Evolutionary conservation across 139 green algal genomes (phyloP), one percentile per base, ranked within the genome.

Genomic region (Coelastrella sp.): DNA sequence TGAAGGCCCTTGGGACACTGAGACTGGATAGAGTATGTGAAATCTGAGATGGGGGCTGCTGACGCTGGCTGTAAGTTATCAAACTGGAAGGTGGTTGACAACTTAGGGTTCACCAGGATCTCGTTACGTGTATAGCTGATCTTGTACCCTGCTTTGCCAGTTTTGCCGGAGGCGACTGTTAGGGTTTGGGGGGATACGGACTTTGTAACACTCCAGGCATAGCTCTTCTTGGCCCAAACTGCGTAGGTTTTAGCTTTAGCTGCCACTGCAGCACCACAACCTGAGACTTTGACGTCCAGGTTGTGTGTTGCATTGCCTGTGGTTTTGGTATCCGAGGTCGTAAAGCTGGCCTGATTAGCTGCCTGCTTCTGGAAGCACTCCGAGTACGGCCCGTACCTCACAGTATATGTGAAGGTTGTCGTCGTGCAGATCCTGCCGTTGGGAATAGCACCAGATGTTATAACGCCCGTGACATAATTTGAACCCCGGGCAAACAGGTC

Each of bases 331-430:
- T 91, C 88, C 14, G 68, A 13, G 7, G 80, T 64, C 3, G 32
- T 17, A 32, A 76, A 91, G 71, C 22, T 77, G 20, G 88, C 88
- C n/a, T 78, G 54, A 23, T 91, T 91, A 16, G 65, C 56, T 4
- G 66, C 68, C 57, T 83, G 64, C 57, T 73, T 60, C 2, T 57
- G 23, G 4, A 68, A 83, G 88, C 88, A 91, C 4, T 77, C 80
- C 17, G 68, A 22, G 71, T 77, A 91, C 22, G 88, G 80, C 14
- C 88, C 88, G 23, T 89, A 91, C 17, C 88, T 66, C 20, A 91
- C 80, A 23, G 88, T 91, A 78, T 91, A 91, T 7, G 73, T 83
- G 60, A 91, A 91, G 17, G 68, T 88, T 5, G 80, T 88, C 3
- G 80, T 88, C 22, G 7, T 23, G 71, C 88, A 91, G 80, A 91